phyloP scores from a whole-genome alignment of 1,139 yeast species.

The Pichia sp. region DNA sequence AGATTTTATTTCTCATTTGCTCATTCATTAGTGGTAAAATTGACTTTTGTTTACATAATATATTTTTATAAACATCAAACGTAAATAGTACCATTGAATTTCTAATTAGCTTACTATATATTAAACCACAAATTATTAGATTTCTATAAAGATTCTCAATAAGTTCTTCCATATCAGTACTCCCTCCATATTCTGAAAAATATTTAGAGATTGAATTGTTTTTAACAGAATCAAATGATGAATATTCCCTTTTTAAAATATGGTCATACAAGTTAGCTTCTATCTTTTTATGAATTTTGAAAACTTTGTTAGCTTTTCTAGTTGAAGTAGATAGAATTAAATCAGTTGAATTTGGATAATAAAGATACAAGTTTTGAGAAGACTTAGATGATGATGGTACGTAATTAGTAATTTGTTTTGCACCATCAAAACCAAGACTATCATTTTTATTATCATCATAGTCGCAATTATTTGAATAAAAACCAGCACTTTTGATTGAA shows the following conservation, averaged over 20 bases:
- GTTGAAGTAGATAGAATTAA: neutral
- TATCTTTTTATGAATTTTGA: neutral
- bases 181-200: neutral
- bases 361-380: neutral
- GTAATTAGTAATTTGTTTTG: neutral
- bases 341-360: neutral
- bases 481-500: neutral
- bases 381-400: neutral
- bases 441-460: neutral
- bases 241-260: neutral
- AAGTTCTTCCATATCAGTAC: conserved; percentile 5
- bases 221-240: neutral
- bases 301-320: neutral
- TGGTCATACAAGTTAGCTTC: neutral
- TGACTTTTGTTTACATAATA: conserved; percentile 6
- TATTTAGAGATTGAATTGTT: neutral
- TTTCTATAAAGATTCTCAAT: neutral
- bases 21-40: conserved; percentile 2
- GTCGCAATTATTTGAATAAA: neutral
- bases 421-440: neutral
- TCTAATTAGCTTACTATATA: conserved; percentile 8
- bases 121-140: neutral
- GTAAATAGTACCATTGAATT: conserved; percentile 9
- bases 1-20: conserved; percentile 6
- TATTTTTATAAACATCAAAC: conserved; percentile 9